Conservation (phyloP, 192 early-diverging fungal species). For the Coemansia sp. region DNA sequence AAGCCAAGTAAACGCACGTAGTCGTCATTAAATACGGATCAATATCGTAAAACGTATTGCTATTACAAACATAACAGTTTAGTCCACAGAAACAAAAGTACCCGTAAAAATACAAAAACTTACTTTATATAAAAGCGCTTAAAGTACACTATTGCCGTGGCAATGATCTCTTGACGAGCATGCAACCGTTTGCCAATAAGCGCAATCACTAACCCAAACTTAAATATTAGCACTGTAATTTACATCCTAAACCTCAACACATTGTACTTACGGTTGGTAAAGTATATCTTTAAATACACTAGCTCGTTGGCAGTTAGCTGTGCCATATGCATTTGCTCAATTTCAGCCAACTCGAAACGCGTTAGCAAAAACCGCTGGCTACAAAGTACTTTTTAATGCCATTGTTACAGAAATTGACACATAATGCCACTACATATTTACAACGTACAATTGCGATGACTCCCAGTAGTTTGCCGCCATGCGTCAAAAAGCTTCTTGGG, state of each 20-base stretch:
- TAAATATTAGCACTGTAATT: too few species aligned
- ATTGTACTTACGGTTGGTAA: not conserved
- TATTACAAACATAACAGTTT: constrained; percentile 23
- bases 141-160: constrained; percentile 83
- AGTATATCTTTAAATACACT: constrained; percentile 3
- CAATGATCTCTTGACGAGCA: constrained; percentile 78
- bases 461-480: too few species aligned
- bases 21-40: constrained; percentile 77
- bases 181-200: constrained; percentile 69
- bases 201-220: constrained; percentile 63
- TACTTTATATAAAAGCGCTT: constrained; percentile 88
- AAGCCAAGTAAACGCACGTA: constrained; percentile 84
- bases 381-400: not conserved
- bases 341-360: too few species aligned
- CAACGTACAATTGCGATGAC: too few species aligned
- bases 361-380: not conserved
- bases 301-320: too few species aligned
- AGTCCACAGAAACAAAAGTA: not conserved
- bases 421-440: too few species aligned
- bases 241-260: too few species aligned
- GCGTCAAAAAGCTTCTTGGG: too few species aligned
- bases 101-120: constrained; percentile 17
- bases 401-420: too few species aligned
- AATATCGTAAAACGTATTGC: constrained; percentile 69
- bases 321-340: too few species aligned